A percentile compares a stretch with the other conserved stretches of the same genome.
phyloP scores from a whole-genome alignment of 805 yeast species.

The Torulaspora maleeae region DNA sequence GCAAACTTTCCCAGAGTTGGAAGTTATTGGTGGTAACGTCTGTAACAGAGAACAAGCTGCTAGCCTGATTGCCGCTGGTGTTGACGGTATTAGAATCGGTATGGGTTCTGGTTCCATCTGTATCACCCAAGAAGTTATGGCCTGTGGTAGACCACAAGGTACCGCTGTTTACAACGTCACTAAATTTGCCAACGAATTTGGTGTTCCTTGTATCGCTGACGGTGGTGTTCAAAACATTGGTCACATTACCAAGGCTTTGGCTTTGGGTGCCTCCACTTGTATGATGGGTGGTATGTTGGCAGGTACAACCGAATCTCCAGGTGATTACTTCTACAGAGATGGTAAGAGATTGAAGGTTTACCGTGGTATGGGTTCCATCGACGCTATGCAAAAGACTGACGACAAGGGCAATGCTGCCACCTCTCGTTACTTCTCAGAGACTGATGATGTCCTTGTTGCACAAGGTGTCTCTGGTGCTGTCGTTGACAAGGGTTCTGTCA shows the following conservation, averaged over 20 bases:
- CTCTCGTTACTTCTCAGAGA: conserved; percentile 95
- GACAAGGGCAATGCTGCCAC: conserved; percentile 93
- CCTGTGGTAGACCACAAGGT: conserved; percentile 99
- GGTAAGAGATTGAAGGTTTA: conserved; percentile 96
- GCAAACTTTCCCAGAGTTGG: conserved; percentile 66
- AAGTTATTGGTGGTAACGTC: conserved; percentile 96
- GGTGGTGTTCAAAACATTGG: conserved; percentile 99
- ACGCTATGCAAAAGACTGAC: conserved; percentile 93
- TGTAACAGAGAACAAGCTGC: conserved; percentile 99
- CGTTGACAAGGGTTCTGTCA: conserved; percentile 92
- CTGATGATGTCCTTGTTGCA: conserved; percentile 92
- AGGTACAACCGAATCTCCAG: conserved; percentile 98
- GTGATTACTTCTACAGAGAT: conserved; percentile 95
- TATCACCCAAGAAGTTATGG: conserved; percentile 99
- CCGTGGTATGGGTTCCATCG: conserved; percentile 99
- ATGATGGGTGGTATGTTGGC: conserved; percentile 99
- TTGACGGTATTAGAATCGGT: conserved; percentile 97
- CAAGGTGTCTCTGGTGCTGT: conserved; percentile 99
- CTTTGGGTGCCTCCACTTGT: conserved; percentile 93
- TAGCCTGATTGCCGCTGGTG: conserved; percentile 87
- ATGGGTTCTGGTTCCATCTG: conserved; percentile 99
- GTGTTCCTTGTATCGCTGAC: conserved; percentile 98
- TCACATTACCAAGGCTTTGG: conserved; percentile 93
- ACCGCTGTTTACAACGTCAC: conserved; percentile 94
- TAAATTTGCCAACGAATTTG: conserved; percentile 90